A percentile compares a stretch with the other conserved stretches of the same genome.
phyloP scores from a whole-genome alignment of 208 protist genomes.

The Trypanosoma scelopori region DNA sequence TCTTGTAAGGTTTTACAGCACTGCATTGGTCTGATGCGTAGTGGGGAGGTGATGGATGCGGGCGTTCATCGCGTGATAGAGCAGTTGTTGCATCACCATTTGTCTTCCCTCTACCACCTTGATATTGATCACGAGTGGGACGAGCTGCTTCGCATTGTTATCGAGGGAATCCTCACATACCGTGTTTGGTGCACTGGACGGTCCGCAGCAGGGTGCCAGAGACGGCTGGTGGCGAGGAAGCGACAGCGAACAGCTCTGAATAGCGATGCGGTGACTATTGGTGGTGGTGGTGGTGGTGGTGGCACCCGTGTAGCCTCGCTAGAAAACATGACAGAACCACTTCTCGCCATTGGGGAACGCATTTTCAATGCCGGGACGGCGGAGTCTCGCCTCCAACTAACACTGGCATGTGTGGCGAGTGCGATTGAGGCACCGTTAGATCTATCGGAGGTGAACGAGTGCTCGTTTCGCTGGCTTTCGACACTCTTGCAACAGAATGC shows the following conservation, averaged over 20 bases:
- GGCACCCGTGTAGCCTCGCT: not conserved
- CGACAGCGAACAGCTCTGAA: not conserved
- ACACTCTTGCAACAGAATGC: slow-evolving; percentile 12
- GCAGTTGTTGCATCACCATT: slow-evolving; percentile 38
- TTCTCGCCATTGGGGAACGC: slow-evolving; percentile 32
- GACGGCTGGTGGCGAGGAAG: slow-evolving; percentile 8
- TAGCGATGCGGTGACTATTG: slow-evolving; percentile 1
- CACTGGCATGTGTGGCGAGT: slow-evolving; percentile 29
- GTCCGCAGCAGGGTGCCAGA: not conserved
- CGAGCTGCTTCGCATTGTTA: slow-evolving; percentile 63
- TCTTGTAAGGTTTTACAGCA: slow-evolving; percentile 67
- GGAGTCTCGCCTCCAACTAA: slow-evolving; percentile 28
- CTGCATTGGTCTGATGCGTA: slow-evolving; percentile 51
- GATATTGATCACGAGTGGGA: slow-evolving; percentile 84
- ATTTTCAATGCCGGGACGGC: slow-evolving; percentile 15
- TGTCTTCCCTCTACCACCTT: slow-evolving; percentile 33
- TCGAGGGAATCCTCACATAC: slow-evolving; percentile 64
- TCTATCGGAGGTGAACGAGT: slow-evolving; percentile 1
- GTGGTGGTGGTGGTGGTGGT: not conserved
- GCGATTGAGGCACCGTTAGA: slow-evolving; percentile 10
- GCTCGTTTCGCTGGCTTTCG: slow-evolving; percentile 14
- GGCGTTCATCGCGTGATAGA: slow-evolving; percentile 22
- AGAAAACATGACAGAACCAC: slow-evolving; percentile 6
- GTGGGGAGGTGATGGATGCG: slow-evolving; percentile 20
- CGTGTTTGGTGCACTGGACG: slow-evolving; percentile 29